A percentile compares a stretch with the other conserved stretches of the same genome.
phyloP scores from a whole-genome alignment of 1,139 yeast species.

The Yamadazyma kanchanaburiensis region DNA sequence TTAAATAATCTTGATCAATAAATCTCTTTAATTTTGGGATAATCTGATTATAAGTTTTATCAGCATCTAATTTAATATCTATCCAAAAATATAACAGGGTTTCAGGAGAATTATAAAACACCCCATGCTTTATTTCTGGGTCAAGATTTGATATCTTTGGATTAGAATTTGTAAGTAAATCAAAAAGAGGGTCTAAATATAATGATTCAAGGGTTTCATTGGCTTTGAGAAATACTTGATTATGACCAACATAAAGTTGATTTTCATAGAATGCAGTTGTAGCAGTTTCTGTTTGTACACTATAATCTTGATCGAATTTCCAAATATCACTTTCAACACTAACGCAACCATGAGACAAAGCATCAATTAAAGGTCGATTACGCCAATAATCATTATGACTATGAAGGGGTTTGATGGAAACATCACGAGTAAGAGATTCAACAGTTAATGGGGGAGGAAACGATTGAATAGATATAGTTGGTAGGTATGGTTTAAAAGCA shows the following conservation, averaged over 20 bases:
- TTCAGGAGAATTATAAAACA: conserved; percentile 40
- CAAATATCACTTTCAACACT: conserved; percentile 76
- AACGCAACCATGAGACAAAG: conserved; percentile 53
- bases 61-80: conserved; percentile 39
- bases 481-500: conserved; percentile 10
- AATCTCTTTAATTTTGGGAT: conserved; percentile 28
- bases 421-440: conserved; percentile 47
- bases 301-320: conserved; percentile 36
- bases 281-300: conserved; percentile 19
- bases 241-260: conserved; percentile 68
- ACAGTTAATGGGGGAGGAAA: conserved; percentile 11
- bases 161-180: conserved; percentile 47
- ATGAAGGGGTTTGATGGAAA: conserved; percentile 51
- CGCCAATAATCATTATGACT: conserved; percentile 83
- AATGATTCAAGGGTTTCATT: conserved; percentile 45
- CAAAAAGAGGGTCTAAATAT: conserved; percentile 52
- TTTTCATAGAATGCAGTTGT: conserved; percentile 23
- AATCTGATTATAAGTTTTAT: conserved; percentile 28
- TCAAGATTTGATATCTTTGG: conserved; percentile 12
- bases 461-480: neutral
- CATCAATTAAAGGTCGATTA: conserved; percentile 56
- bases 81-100: conserved; percentile 39
- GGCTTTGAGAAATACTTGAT: conserved; percentile 41
- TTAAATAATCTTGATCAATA: conserved; percentile 29
- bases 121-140: conserved; percentile 22